Base-by-base conservation (phyloP, 2,329 filamentous ascomycete species). In the Anthostomella pinea region DNA sequence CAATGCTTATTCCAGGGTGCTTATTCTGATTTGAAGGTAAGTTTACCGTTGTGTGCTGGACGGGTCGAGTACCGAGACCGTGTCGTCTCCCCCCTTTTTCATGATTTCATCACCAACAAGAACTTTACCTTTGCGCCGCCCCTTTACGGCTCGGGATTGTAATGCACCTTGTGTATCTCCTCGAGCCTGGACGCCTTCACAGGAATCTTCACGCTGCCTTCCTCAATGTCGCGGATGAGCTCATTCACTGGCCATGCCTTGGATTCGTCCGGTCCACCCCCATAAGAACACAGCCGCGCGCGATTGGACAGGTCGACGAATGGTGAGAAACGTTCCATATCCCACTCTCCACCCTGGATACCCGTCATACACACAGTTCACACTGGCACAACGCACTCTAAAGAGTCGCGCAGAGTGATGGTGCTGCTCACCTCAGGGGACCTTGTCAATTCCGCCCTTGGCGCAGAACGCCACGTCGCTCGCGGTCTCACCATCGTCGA, bases 401-500 rank as follows among this genome's bases (percentile, higher is more conserved):
- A 40, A n/a, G 67, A 70, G 41, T 72, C 70, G 5, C 53, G 45
- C 16, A 73, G 45, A 0, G 64, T 67, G 2, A 55, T 60, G 2
- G 62, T 62, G 0, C 69, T 70, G 15, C 70, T 57, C 7, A 74
- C 52, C 49, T 74, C 69, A n/a, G 10, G 73, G 56, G 5, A 72
- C 60, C 41, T 71, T 72, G 40, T 70, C 62, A 21, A 64, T 67
- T 8, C 54, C 57, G 13, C 56, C 56, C 35, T 27, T 48, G 46
- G 19, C 49, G 33, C 29, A 52, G 49, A 35, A 48, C 48, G 17
- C 23, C 4, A 70, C 56, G 39, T 66, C 51, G 3, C 50, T 50
- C 1, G 59, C 59, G 21, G 73, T 56, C 7, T 45, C 48, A 1
- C 69, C 68, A 45, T 62, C 52, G 45, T 73, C 68, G 30, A 72